Base-by-base conservation (phyloP, 1,139 yeast species). In the Diutina rugosa region DNA sequence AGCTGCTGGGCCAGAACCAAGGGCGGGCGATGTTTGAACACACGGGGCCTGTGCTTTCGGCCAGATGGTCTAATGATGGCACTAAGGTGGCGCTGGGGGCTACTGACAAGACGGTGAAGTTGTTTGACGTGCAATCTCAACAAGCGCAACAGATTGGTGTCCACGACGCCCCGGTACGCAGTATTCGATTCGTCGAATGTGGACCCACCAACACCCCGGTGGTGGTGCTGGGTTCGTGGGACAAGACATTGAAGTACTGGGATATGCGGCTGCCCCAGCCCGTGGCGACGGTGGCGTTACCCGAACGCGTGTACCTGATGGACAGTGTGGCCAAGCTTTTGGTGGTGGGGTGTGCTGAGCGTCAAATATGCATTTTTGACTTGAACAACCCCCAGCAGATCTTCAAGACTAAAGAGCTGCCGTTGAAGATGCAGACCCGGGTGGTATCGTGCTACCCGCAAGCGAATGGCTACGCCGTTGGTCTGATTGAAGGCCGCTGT, bases 141-240 rank as follows among this genome's bases (percentile, higher is more conserved):
- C 97, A 90, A 67, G 72, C 84, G 10, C 88, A 84, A 62, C 96
- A 90, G 63, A 80, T 95, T 54, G 99, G 97, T 4, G 79, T 77
- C 5, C 99, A 95, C 70, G 91, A 86, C 66, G 90, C 85, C 2
- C 80, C 97, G 0, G 95, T 95, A 14, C 80, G 79, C 59, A 69
- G 81, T 29, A 88, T 93, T 38, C 75, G 96, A 59, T 84, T 80
- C 59, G 96, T 90, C 10, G 86, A 85, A 60, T 87, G 93, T 67
- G 95, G 95, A 0, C 90, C 93, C 9, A 75, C 84, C 38, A 86
- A 85, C 64, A 80, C 90, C 0, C 96, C 87, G 52, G 89, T 89
- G 59, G 83, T 93, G 32, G 98, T 91, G 1, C 83, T 93, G 53
- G 97, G 96, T 14, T 89, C 97, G 6, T 93, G 98, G 98, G 99